Conservation (phyloP, 2,329 filamentous ascomycete genomes). For the Ophiocordyceps camponoti-rufipedis region DNA sequence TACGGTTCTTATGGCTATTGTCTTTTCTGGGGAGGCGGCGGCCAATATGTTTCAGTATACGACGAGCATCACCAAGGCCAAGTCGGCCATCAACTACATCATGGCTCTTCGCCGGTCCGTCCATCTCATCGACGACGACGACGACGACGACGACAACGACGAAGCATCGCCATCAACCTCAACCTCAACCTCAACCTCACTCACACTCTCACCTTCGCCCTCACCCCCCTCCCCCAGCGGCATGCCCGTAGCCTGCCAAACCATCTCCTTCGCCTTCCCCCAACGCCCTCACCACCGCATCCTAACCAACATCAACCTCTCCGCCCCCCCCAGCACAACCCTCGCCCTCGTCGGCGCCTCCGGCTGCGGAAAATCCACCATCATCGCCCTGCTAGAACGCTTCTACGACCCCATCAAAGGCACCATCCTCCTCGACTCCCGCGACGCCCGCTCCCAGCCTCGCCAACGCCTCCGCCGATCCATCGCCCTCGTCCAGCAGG, state of each 20-base stretch:
- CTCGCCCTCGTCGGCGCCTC: conserved; percentile 38
- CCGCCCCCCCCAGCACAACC: conserved; percentile 26
- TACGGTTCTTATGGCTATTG: conserved; percentile 28
- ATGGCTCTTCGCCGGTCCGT: conserved; percentile 18
- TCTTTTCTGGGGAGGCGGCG: conserved; percentile 25
- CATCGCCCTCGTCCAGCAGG: conserved; percentile 22
- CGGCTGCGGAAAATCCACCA: conserved; percentile 42
- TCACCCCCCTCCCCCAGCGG: conserved; percentile 2
- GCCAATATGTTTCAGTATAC: conserved; percentile 25
- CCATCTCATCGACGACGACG: conserved; percentile 12
- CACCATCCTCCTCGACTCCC: conserved; percentile 9
- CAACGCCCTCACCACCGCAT: conserved; percentile 15
- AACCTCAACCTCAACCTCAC: no score
- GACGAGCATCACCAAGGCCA: conserved; percentile 32
- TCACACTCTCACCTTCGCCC: no score
- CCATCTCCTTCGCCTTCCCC: conserved; percentile 41
- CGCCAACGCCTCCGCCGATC: conserved; percentile 14
- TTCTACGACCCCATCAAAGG: conserved; percentile 21
- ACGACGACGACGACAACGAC: conserved; percentile 2
- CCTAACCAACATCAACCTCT: conserved; percentile 19
- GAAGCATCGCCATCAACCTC: no score
- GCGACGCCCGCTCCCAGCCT: conserved; percentile 12
- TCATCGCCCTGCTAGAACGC: conserved; percentile 31
- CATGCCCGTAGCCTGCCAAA: conserved; percentile 25
- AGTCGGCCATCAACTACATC: conserved; percentile 29